Conservation (phyloP, 192 early-diverging fungal genomes). For the Thamnidium elegans region DNA sequence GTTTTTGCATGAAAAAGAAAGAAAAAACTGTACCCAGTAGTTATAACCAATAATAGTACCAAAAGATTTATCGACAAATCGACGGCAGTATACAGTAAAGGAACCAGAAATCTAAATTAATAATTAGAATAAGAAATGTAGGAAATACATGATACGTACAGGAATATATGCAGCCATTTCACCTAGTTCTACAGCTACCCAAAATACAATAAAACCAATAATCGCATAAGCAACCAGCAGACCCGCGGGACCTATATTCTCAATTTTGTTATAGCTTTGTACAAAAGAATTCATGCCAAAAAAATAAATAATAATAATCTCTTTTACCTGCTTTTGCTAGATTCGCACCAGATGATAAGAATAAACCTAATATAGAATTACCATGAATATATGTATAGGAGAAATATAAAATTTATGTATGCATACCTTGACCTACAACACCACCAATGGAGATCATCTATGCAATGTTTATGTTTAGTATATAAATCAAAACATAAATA, state of each 20-base stretch:
- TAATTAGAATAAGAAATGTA: constrained; percentile 74
- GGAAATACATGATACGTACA: constrained; percentile 52
- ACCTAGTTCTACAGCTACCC: constrained; percentile 66
- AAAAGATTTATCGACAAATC: constrained; percentile 79
- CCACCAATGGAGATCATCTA: constrained; percentile 71
- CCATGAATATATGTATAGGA: neutral
- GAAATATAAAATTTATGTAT: neutral
- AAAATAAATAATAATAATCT: neutral
- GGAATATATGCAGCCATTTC: constrained; percentile 70
- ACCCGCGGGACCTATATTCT: constrained; percentile 57
- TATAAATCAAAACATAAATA: neutral
- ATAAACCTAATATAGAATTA: constrained; percentile 41
- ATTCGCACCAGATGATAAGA: constrained; percentile 73
- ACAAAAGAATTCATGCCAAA: no score
- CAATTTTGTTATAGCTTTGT: no score
- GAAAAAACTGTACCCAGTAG: constrained; percentile 19
- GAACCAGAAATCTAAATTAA: constrained; percentile 78
- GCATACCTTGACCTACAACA: constrained; percentile 60
- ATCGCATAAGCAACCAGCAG: constrained; percentile 71
- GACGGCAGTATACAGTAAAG: constrained; percentile 71
- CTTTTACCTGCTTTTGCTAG: constrained; percentile 64
- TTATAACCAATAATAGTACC: constrained; percentile 70
- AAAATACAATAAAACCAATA: constrained; percentile 70
- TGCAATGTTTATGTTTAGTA: neutral
- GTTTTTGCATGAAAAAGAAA: neutral